Percentiles rank a stretch among this genome's conserved stretches.
These are phyloP conservation scores for Begonia peltatifolia DNA, from an alignment of 306 rosid species.

Conservation along the genomic window DNA sequence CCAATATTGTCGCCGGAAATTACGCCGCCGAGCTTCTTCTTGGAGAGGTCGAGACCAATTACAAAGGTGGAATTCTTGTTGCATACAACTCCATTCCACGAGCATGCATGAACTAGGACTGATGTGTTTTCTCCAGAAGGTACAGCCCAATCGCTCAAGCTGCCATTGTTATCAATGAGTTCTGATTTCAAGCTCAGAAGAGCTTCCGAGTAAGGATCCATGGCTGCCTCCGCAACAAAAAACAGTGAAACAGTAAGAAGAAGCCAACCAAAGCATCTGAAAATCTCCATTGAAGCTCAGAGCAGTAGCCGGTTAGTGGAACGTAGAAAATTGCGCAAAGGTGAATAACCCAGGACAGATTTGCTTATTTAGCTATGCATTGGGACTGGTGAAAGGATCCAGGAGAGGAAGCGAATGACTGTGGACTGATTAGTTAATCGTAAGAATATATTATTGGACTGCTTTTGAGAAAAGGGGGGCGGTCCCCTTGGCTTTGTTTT, in stretches of 20 bases:
- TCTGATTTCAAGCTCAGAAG: constrained; percentile 72
- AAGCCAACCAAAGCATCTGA: constrained; percentile 23
- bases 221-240: constrained; percentile 26
- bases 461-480: constrained; percentile 29
- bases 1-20: constrained; percentile 51
- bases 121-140: constrained; percentile 25
- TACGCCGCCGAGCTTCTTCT: constrained; percentile 46
- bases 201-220: constrained; percentile 55
- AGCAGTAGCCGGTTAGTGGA: constrained; percentile 16
- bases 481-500: constrained; percentile 27
- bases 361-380: constrained; percentile 42
- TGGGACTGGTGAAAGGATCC: constrained; percentile 67
- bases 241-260: constrained; percentile 30
- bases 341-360: constrained; percentile 13
- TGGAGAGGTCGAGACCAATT: constrained; percentile 56
- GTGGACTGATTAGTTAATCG: constrained; percentile 20
- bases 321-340: constrained; percentile 31
- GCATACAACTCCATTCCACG: constrained; percentile 79
- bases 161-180: constrained; percentile 32
- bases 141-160: constrained; percentile 53
- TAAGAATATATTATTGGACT: constrained; percentile 31
- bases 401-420: constrained; percentile 17
- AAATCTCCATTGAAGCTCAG: constrained; percentile 60
- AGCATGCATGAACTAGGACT: constrained; percentile 49
- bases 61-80: constrained; percentile 35